These are phyloP conservation scores for Ajuga chamaepitys DNA, from an alignment of 257 asterid species.

Conservation along the genomic window DNA sequence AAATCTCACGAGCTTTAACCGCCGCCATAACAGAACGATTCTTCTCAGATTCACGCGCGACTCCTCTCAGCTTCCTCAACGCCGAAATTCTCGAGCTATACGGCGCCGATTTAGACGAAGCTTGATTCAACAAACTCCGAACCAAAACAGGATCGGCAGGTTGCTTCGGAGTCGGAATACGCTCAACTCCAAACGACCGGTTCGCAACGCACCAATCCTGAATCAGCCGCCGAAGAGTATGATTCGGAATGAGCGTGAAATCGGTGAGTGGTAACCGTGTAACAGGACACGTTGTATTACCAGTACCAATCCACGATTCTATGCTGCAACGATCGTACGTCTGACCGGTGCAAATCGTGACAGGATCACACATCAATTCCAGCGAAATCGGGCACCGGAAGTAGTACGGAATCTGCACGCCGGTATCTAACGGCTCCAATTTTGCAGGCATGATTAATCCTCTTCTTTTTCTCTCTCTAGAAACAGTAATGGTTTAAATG, in stretches of 20 bases:
- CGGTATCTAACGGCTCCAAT: constrained; percentile 67
- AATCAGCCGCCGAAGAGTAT: constrained; percentile 87
- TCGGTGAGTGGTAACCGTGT: constrained; percentile 65
- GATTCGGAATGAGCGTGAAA: constrained; percentile 81
- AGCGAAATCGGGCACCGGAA: constrained; percentile 95
- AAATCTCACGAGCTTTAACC: constrained; percentile 39
- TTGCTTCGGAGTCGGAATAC: constrained; percentile 97
- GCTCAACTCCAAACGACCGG: constrained; percentile 68
- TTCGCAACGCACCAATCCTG: constrained; percentile 98
- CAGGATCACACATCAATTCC: constrained; percentile 93
- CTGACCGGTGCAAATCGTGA: constrained; percentile 87
- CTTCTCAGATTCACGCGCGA: constrained; percentile 84
- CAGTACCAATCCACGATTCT: constrained; percentile 95
- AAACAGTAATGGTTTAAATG: constrained; percentile 16
- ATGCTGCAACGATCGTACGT: constrained; percentile 92
- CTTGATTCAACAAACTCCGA: constrained; percentile 57
- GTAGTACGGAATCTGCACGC: constrained; percentile 79
- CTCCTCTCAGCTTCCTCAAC: constrained; percentile 47
- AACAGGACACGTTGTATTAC: constrained; percentile 91
- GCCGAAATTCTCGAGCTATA: constrained; percentile 45
- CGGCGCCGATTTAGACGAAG: constrained; percentile 38
- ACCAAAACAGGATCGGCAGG: constrained; percentile 86
- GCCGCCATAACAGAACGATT: constrained; percentile 60
- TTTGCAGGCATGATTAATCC: constrained; percentile 46
- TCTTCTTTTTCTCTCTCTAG: background rate